phyloP scores from a whole-genome alignment of 164 flowering plant species.

The Paratinospora sagittata region DNA sequence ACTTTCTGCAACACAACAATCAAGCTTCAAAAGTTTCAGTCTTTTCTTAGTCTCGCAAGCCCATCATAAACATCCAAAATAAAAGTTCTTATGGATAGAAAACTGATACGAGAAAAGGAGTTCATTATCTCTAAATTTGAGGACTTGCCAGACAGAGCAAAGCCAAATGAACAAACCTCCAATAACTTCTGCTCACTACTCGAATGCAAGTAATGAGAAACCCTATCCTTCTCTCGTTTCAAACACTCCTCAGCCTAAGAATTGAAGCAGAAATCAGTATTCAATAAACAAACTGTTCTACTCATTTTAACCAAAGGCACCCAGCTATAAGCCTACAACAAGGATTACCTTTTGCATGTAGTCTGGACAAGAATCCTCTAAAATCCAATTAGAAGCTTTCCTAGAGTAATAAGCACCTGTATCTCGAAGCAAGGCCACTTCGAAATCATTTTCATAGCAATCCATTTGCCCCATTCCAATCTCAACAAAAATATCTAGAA shows the following conservation, averaged over 20 bases:
- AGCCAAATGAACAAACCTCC: constrained; percentile 46
- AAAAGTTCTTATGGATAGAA: not conserved
- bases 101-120: not conserved
- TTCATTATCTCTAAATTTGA: constrained; percentile 1
- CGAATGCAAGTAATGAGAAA: constrained; percentile 68
- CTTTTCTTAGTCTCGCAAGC: not conserved
- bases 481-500: constrained; percentile 70
- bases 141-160: not conserved
- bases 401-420: constrained; percentile 75
- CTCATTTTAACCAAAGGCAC: not conserved
- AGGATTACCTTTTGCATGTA: constrained; percentile 60
- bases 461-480: constrained; percentile 77
- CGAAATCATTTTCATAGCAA: constrained; percentile 64
- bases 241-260: constrained; percentile 79
- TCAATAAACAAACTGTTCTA: not conserved
- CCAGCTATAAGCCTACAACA: not conserved
- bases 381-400: constrained; percentile 77
- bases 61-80: not conserved
- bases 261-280: constrained; percentile 10
- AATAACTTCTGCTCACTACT: constrained; percentile 72
- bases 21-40: not conserved
- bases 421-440: constrained; percentile 54
- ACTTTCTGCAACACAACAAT: constrained; percentile 23
- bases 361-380: constrained; percentile 81
- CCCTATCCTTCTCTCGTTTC: constrained; percentile 76